A percentile compares a stretch with the other conserved stretches of the same genome.
These are phyloP conservation scores for Yarrowia sp. DNA, from an alignment of 805 yeast genomes.

Conservation along the genomic window DNA sequence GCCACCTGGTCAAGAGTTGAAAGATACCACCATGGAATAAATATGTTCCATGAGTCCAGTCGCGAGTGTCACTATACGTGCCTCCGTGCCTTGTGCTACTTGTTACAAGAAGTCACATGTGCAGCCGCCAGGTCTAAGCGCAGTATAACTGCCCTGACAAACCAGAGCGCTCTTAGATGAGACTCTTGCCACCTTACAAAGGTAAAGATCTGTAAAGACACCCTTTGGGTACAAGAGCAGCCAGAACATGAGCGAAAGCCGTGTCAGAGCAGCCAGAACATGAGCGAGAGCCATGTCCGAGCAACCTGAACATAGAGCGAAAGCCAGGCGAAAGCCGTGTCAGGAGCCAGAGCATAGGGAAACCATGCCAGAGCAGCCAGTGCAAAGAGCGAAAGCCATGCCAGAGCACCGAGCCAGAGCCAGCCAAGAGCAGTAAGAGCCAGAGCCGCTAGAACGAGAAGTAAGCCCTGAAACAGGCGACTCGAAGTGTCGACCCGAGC, in stretches of 20 bases:
- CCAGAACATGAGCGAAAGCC: neutral
- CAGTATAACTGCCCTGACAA: neutral
- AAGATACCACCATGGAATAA: constrained; percentile 6
- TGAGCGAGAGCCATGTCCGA: too few relatives aligned
- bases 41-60: neutral
- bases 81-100: constrained; percentile 10
- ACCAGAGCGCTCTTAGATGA: neutral
- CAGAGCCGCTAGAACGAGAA: neutral
- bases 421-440: neutral
- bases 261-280: neutral
- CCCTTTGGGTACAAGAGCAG: neutral
- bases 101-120: constrained; percentile 5
- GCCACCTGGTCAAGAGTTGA: constrained; percentile 21
- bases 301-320: too few relatives aligned
- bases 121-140: constrained; percentile 16
- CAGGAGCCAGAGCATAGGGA: neutral
- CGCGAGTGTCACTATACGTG: constrained; percentile 5
- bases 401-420: too few relatives aligned
- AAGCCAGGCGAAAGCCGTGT: too few relatives aligned
- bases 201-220: neutral
- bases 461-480: too few relatives aligned
- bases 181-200: neutral
- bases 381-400: neutral
- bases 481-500: neutral
- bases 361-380: neutral